These are phyloP conservation scores for Ophiostoma piceae DNA, from an alignment of 2,329 filamentous ascomycete genomes.

Conservation along the genomic window DNA sequence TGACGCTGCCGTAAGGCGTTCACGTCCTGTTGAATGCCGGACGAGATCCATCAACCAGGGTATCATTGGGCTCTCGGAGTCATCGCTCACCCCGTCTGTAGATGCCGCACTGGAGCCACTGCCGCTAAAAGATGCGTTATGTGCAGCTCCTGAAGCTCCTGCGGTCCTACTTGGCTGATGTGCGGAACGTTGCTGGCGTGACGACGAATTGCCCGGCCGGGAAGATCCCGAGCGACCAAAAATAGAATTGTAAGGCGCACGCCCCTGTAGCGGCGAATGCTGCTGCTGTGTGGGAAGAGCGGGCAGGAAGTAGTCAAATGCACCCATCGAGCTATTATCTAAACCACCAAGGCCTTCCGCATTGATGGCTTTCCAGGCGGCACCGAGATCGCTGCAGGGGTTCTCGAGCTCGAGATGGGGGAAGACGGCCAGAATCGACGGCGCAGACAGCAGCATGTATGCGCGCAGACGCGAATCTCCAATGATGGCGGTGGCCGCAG, in stretches of 20 bases:
- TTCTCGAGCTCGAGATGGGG: constrained; percentile 52
- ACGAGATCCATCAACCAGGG: constrained; percentile 66
- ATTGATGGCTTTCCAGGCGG: constrained; percentile 50
- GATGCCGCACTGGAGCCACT: not conserved
- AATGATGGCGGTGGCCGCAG: constrained; percentile 71
- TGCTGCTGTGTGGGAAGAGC: constrained; percentile 42
- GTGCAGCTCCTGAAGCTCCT: not conserved
- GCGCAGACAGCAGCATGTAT: constrained; percentile 63
- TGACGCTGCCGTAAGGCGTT: constrained; percentile 62
- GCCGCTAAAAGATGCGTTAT: not conserved
- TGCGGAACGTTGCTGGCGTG: not conserved
- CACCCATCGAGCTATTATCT: constrained; percentile 43
- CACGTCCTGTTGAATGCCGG: constrained; percentile 52
- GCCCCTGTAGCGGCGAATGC: constrained; percentile 24
- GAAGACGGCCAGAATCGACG: constrained; percentile 64
- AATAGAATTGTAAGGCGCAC: not conserved
- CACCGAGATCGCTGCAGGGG: constrained; percentile 43
- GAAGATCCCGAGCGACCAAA: not conserved
- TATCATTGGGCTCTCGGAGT: constrained; percentile 64
- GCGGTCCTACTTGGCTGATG: not conserved
- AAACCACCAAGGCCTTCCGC: constrained; percentile 46
- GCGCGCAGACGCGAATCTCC: constrained; percentile 73
- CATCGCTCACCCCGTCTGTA: constrained; percentile 40
- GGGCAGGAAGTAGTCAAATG: constrained; percentile 63
- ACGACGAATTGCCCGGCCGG: not conserved